Evolutionary conservation across 108 stramenopile species (phyloP), one percentile per base, ranked within the genome.

Genomic region (Parmales sp.): DNA sequence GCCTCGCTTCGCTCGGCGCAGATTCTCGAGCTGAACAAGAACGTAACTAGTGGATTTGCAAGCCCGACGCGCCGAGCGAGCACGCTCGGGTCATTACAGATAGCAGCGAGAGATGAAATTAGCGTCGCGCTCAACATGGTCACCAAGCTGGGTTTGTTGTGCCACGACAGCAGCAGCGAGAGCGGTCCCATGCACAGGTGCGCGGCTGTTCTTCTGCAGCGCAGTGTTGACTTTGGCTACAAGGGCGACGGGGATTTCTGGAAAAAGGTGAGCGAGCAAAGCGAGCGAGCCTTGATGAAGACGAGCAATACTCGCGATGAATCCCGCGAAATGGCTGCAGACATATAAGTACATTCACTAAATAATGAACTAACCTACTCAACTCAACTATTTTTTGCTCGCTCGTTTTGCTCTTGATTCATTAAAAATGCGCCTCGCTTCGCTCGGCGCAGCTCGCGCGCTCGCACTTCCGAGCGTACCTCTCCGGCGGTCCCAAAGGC

Each of bases 121-220:
- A 60, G 31, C 1, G 54, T 60, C 3, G 54, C 54, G 26, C 31
- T 60, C 5, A 60, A 60, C 29, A 60, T 60, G 54, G 13, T 60
- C 4, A 34, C 36, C 11, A 60, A 28, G 2, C 29, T 60, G 54
- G 54, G 54, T 34, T 34, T 34, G 54, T 34, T 60, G 13, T 60
- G 54, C 54, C 54, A 60, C 54, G 54, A 60, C 54, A 26, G 26
- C 54, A 60, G 54, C 31, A 34, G 29, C 13, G 54, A 28, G n/a
- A 34, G 31, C 2, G 36, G 36, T 34, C 7, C 29, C 54, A 60
- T 60, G 54, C 54, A 60, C 26, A 28, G 54, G 31, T 60, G 54
- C 16, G 54, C 54, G 31, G 54, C 54, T 3, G 16, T 16, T 11
- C 3, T 60, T 5, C 13, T 60, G 54, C 54, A 60, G 26, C 13